Evolutionary conservation across 2,329 filamentous ascomycete species (phyloP), one percentile per base, ranked within the genome.

Genomic region (Stemphylium vesicarium): DNA sequence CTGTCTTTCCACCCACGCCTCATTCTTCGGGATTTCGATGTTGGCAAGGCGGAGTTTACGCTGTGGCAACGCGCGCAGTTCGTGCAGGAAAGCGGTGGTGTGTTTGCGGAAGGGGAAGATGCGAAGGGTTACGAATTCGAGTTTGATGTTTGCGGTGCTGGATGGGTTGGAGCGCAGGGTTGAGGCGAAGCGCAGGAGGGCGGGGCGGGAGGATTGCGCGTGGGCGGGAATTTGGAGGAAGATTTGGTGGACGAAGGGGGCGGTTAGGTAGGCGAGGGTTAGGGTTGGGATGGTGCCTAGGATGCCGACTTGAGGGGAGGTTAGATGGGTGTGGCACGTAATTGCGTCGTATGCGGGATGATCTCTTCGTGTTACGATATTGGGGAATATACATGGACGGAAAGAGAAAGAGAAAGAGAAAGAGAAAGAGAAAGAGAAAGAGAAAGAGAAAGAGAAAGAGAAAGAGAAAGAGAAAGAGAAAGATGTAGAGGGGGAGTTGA

Each of bases 51-150:
- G 60, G 16, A 69, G 52, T 9, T 59, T 53, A 18, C 63, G 65
- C 0, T 64, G 49, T 0, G 71, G 67, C 10, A 75, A 45, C 6
- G 71, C 70, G 26, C 72, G 71, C 12, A 77, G 57, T 37, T 77
- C 72, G 40, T 64, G 62, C 1, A 75, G 48, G 8, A 65, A 61
- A 12, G 63, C 59, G 12, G 65, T 64, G 2, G 73, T 74, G 38
- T 61, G 67, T 31, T 70, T 66, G 50, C 68, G 60, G 46, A 69
- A 69, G 20, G 68, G 71, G 49, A 68, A 74, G 33, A 68, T 71
- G 26, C 73, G 73, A 1, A 75, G 57, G 0, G 74, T 77, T 5
- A 69, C 66, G 36, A 77, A 70, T 46, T 74, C 71, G 13, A 77
- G 60, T 18, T 67, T 68, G 0, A 69, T 70, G 47, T 67, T 67